A percentile compares a stretch with the other conserved stretches of the same genome.
Evolutionary conservation across 768 basidiomycete genomes (phyloP).

Genomic region (Rossbeevera mucosa): DNA sequence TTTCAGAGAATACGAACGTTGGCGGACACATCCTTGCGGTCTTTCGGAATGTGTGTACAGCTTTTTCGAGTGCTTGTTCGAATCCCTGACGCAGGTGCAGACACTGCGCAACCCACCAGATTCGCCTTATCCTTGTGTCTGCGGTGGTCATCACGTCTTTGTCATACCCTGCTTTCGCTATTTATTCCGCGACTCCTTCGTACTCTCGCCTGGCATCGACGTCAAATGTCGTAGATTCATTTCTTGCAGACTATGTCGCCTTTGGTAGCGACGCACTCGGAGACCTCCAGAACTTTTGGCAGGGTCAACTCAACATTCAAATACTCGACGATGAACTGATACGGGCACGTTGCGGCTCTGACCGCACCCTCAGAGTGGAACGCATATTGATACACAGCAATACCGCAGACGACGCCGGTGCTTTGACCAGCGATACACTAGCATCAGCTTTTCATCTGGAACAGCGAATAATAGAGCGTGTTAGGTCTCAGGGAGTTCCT

Average conservation of each 20-base stretch:
- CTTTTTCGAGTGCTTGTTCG: background rate
- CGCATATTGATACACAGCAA: slow-evolving; percentile 65
- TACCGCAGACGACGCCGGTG: slow-evolving; percentile 39
- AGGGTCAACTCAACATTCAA: slow-evolving; percentile 56
- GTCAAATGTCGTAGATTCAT: slow-evolving; percentile 56
- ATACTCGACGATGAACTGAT: slow-evolving; percentile 67
- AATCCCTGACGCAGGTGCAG: slow-evolving; percentile 35
- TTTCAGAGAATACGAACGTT: slow-evolving; percentile 36
- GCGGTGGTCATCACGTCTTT: slow-evolving; percentile 84
- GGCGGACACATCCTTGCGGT: slow-evolving; percentile 54
- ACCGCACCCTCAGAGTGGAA: slow-evolving; percentile 71
- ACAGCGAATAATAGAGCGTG: slow-evolving; percentile 43
- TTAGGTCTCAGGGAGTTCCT: slow-evolving; percentile 38
- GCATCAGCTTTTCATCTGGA: slow-evolving; percentile 64
- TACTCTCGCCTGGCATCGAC: slow-evolving; percentile 52
- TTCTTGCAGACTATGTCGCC: slow-evolving; percentile 49
- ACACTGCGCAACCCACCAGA: slow-evolving; percentile 88
- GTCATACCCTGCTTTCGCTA: slow-evolving; percentile 85
- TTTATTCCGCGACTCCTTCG: slow-evolving; percentile 72
- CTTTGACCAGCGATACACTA: slow-evolving; percentile 59
- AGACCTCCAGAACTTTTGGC: slow-evolving; percentile 72
- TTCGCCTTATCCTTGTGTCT: slow-evolving; percentile 82
- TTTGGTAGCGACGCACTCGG: slow-evolving; percentile 52
- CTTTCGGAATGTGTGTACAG: slow-evolving; percentile 73
- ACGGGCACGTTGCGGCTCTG: slow-evolving; percentile 64